Evolutionary conservation across 1,139 yeast genomes (phyloP).

Genomic region (Debaryomycetaceae sp.): DNA sequence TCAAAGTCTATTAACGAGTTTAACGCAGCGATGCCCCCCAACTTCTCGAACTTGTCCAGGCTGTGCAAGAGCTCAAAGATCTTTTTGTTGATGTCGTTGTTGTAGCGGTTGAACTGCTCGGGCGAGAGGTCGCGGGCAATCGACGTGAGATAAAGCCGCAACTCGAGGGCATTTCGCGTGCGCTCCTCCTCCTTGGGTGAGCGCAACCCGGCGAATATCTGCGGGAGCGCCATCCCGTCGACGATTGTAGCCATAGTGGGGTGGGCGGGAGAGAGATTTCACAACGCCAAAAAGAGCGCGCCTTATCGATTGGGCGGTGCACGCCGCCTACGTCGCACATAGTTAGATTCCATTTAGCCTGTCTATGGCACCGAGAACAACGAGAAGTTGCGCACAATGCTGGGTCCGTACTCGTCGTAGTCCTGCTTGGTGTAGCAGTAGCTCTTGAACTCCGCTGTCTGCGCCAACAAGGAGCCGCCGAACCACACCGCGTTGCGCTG

Average conservation of each 20-base stretch:
- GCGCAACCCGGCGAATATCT: conserved; percentile 50
- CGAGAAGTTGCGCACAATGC: conserved; percentile 93
- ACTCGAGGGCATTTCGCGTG: conserved; percentile 57
- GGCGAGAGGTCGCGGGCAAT: conserved; percentile 71
- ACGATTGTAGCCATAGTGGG: conserved; percentile 34
- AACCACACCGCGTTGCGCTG: conserved; percentile 99
- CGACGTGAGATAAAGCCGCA: conserved; percentile 62
- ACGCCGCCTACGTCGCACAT: no score
- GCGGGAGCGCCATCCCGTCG: conserved; percentile 50
- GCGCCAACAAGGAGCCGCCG: conserved; percentile 96
- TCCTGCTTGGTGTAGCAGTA: conserved; percentile 96
- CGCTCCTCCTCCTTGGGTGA: conserved; percentile 51
- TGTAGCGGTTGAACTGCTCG: conserved; percentile 76
- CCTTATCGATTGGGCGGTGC: no score
- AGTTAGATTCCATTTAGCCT: no score
- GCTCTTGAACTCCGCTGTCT: conserved; percentile 92
- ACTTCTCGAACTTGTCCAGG: conserved; percentile 62
- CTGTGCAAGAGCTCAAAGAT: conserved; percentile 83
- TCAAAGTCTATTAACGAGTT: conserved; percentile 83
- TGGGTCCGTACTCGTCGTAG: conserved; percentile 97
- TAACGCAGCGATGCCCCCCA: conserved; percentile 90
- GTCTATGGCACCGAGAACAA: conserved; percentile 79
- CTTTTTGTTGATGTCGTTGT: conserved; percentile 81
- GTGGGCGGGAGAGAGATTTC: no score
- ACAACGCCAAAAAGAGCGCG: no score